Percentiles rank a stretch among this genome's conserved stretches.
Evolutionary conservation across 139 green algal genomes (phyloP).

Genomic region (Asterochloris erici): DNA sequence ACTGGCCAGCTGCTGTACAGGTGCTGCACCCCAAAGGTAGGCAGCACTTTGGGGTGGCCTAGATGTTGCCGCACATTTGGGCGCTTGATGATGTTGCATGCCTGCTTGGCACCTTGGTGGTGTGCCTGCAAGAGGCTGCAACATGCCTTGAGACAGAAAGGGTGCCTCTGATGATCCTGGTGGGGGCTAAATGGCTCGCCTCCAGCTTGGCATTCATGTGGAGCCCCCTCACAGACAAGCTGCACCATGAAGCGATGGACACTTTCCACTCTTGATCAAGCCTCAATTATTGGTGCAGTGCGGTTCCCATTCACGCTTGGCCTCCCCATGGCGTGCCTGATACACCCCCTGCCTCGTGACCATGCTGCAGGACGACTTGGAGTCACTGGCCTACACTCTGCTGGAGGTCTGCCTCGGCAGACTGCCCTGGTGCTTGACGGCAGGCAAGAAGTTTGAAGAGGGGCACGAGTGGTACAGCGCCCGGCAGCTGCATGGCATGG

Average conservation of each 20-base stretch:
- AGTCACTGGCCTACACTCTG: constrained; percentile 44
- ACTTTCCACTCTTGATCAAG: neutral
- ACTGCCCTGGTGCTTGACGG: neutral
- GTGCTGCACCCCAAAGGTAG: constrained; percentile 10
- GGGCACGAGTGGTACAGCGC: neutral
- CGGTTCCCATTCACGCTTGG: neutral
- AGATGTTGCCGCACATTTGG: too few species aligned
- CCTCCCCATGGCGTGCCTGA: neutral
- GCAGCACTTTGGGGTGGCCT: too few species aligned
- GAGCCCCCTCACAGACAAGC: neutral
- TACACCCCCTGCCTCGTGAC: neutral
- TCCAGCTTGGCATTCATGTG: too few species aligned
- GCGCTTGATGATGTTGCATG: too few species aligned
- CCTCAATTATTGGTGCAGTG: neutral
- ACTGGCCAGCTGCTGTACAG: constrained; percentile 15
- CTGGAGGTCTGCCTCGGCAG: constrained; percentile 2
- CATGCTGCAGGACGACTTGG: constrained; percentile 35
- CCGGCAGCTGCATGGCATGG: neutral
- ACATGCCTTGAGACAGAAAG: too few species aligned
- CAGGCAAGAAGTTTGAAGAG: neutral
- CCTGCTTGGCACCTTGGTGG: too few species aligned
- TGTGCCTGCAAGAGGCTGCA: too few species aligned
- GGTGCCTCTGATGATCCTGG: too few species aligned
- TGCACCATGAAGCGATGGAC: neutral
- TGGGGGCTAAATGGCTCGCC: too few species aligned